Evolutionary conservation across 2,329 filamentous ascomycete genomes (phyloP).

Genomic region (Ophiostoma ips): DNA sequence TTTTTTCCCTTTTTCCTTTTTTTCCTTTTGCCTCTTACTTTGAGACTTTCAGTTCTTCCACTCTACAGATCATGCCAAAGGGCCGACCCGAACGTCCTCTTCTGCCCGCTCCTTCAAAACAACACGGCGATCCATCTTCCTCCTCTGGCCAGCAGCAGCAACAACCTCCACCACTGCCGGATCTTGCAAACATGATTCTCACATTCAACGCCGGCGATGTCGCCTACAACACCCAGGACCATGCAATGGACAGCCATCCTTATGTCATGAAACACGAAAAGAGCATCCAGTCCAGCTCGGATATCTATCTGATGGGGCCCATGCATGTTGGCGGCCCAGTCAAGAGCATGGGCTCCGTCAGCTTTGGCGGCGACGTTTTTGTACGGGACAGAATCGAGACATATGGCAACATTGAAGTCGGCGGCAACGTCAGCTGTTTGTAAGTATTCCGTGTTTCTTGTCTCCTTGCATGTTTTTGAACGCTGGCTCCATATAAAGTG

Average conservation of each 20-base stretch:
- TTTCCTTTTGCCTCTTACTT: background rate
- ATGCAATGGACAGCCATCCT: background rate
- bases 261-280: conserved; percentile 17
- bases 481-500: too few species aligned
- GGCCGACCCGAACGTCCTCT: background rate
- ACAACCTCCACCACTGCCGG: background rate
- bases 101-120: conserved; percentile 1
- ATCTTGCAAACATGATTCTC: conserved; percentile 11
- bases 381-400: conserved; percentile 32
- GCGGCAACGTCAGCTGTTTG: conserved; percentile 30
- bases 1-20: background rate
- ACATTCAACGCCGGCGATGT: conserved; percentile 10
- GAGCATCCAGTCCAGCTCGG: conserved; percentile 29
- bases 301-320: conserved; percentile 28
- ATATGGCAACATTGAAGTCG: conserved; percentile 29
- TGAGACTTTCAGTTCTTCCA: background rate
- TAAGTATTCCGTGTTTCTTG: too few species aligned
- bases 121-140: background rate
- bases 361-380: conserved; percentile 29
- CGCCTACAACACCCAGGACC: conserved; percentile 10
- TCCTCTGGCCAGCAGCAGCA: background rate
- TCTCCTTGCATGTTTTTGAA: too few species aligned
- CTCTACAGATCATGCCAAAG: conserved; percentile 2
- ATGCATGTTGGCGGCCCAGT: conserved; percentile 34
- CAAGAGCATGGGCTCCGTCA: conserved; percentile 30